phyloP scores from a whole-genome alignment of 1,139 yeast species.

The Meyerozyma carpophila region DNA sequence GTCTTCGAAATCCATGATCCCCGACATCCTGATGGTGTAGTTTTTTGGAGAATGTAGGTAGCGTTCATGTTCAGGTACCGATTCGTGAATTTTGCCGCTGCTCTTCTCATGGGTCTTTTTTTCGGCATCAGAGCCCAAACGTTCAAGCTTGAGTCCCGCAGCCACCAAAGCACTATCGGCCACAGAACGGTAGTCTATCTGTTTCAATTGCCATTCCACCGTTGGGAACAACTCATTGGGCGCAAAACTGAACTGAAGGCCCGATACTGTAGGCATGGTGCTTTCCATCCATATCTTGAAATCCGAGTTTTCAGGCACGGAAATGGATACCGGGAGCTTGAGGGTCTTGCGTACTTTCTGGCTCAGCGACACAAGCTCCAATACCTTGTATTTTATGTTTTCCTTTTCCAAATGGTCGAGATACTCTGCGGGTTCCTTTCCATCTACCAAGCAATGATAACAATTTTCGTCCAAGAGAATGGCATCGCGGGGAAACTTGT shows the following conservation, averaged over 20 bases:
- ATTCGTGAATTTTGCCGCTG: conserved; percentile 23
- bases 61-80: conserved; percentile 9
- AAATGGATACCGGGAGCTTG: conserved; percentile 25
- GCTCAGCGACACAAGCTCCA: conserved; percentile 23
- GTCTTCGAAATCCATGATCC: conserved; percentile 17
- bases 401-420: conserved; percentile 12
- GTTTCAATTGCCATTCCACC: conserved; percentile 23
- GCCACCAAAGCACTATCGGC: conserved; percentile 17
- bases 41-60: conserved; percentile 14
- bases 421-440: conserved; percentile 8
- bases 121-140: conserved; percentile 18
- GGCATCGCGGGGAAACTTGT: conserved; percentile 20
- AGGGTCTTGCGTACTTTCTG: conserved; percentile 17
- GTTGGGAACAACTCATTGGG: conserved; percentile 1
- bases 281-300: conserved; percentile 29
- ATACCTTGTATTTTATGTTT: conserved; percentile 23
- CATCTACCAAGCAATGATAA: conserved; percentile 11
- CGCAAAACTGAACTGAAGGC: conserved; percentile 19
- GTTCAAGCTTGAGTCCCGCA: conserved; percentile 22
- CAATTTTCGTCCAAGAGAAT: conserved; percentile 22
- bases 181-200: conserved; percentile 17
- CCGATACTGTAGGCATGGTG: conserved; percentile 25
- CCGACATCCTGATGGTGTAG: conserved; percentile 21
- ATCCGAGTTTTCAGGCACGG: conserved; percentile 7
- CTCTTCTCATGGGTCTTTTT: conserved; percentile 19